Conservation (phyloP, 148 eudicot genomes). For the Oxyria digyna region DNA sequence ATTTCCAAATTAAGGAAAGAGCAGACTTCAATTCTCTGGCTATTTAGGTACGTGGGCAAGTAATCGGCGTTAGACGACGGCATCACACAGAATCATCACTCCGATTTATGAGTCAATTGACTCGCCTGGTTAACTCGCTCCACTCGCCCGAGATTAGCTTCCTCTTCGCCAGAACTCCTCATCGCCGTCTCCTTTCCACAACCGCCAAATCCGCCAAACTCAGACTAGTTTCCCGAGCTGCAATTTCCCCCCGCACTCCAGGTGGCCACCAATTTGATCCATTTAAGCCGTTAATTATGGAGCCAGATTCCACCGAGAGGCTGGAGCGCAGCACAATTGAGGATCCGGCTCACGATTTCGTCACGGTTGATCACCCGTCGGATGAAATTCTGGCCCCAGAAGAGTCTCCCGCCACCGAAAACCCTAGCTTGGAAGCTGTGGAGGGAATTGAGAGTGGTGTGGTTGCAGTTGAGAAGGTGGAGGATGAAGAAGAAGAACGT, state of each 20-base stretch:
- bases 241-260: not conserved
- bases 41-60: not conserved
- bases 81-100: not conserved
- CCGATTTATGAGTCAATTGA: constrained; percentile 22
- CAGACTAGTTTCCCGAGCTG: not conserved
- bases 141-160: constrained; percentile 11
- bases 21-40: not conserved
- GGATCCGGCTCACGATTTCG: constrained; percentile 20
- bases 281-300: constrained; percentile 15
- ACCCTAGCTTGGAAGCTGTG: constrained; percentile 7
- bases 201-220: not conserved
- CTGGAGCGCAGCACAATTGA: constrained; percentile 21
- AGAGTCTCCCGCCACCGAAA: not conserved
- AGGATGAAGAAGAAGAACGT: constrained; percentile 2
- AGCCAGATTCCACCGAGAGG: constrained; percentile 18
- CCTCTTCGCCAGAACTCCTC: constrained; percentile 5
- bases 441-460: constrained; percentile 16
- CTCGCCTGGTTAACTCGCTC: constrained; percentile 18
- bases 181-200: constrained; percentile 6
- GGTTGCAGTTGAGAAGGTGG: constrained; percentile 8
- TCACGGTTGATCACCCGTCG: constrained; percentile 23
- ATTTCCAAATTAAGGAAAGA: too few relatives aligned
- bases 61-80: not conserved
- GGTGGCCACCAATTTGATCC: constrained; percentile 7
- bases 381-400: not conserved